phyloP scores from a whole-genome alignment of 83 land plant species.

The Picea abies region DNA sequence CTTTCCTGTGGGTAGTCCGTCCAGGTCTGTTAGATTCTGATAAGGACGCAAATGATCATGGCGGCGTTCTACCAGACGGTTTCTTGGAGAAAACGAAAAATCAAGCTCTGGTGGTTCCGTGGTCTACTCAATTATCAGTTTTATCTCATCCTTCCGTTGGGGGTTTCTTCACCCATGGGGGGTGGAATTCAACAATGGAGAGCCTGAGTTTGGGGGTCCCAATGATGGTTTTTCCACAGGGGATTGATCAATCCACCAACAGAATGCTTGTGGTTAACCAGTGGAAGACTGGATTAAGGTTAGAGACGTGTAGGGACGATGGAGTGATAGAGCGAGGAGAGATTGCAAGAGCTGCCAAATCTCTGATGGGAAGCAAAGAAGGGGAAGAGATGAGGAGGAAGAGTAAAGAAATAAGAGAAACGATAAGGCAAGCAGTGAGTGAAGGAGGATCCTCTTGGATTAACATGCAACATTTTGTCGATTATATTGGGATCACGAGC shows the following conservation, averaged over 20 bases:
- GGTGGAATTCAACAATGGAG: too few species aligned
- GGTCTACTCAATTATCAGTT: too few species aligned
- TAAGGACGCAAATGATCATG: not conserved
- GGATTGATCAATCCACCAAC: constrained; percentile 31
- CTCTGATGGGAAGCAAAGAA: constrained; percentile 17
- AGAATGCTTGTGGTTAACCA: constrained; percentile 25
- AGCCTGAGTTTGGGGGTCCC: constrained; percentile 29
- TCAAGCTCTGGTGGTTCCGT: too few species aligned
- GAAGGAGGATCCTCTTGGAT: constrained; percentile 23
- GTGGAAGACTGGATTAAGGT: constrained; percentile 21
- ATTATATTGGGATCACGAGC: too few species aligned
- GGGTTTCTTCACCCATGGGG: not conserved
- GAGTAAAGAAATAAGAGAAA: constrained; percentile 7
- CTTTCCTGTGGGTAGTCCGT: not conserved
- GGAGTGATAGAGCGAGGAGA: constrained; percentile 4
- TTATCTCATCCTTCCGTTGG: not conserved
- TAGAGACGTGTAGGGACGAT: not conserved
- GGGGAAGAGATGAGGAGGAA: constrained; percentile 21
- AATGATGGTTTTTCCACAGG: constrained; percentile 30
- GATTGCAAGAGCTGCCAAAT: too few species aligned
- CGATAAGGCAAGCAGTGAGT: not conserved
- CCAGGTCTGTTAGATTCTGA: not conserved
- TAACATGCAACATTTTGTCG: too few species aligned
- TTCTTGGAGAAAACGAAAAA: not conserved
- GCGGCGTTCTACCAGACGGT: too few species aligned